Base-by-base conservation (phyloP, 2,329 filamentous ascomycete species). In the Paecilomyces fulvus region DNA sequence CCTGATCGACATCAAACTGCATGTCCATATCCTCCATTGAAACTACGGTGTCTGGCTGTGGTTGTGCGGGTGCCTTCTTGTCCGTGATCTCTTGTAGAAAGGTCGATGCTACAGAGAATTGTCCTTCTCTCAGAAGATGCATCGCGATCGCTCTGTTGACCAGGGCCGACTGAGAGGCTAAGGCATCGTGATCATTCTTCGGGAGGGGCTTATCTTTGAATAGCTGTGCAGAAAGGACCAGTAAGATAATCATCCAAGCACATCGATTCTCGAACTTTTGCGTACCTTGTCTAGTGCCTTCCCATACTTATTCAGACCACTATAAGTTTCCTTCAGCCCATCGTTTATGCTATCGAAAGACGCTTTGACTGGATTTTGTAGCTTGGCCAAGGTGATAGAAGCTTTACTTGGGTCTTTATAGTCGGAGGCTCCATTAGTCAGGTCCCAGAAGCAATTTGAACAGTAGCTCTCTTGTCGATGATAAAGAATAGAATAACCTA, bases 131-230 rank as follows among this genome's bases (percentile, higher is more conserved):
- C 43, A 99, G 81, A 21, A 99, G 82, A 69, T 99, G 94, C 91
- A 97, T 96, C 9, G 89, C 89, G 64, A 99, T 95, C 6, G 94
- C 92, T 56, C 92, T 85, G 74, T 96, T 95, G 68, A 97, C 90
- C 11, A 96, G 80, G 14, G 81, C 79, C 3, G 88, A 82, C 62
- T 95, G 85, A 20, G 86, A 82, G 1, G 84, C 85, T 71, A 96
- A 84, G 31, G 86, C 87, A 72, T 95, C 90, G 65, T 90, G 86
- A 57, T 92, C 88, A 66, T 85, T 88, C 12, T 86, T 88, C 0
- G 92, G 84, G 12, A 88, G 78, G 12, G 85, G 83, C 59, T 82
- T 82, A 59, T 83, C 81, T 74, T 86, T 86, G 68, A 85, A 87
- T 66, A 87, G 82, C 80, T 85, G 59, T 51, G 48, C 55, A 30